These are phyloP conservation scores for Beauveria sp. DNA, from an alignment of 2,329 filamentous ascomycete species.

Conservation along the genomic window DNA sequence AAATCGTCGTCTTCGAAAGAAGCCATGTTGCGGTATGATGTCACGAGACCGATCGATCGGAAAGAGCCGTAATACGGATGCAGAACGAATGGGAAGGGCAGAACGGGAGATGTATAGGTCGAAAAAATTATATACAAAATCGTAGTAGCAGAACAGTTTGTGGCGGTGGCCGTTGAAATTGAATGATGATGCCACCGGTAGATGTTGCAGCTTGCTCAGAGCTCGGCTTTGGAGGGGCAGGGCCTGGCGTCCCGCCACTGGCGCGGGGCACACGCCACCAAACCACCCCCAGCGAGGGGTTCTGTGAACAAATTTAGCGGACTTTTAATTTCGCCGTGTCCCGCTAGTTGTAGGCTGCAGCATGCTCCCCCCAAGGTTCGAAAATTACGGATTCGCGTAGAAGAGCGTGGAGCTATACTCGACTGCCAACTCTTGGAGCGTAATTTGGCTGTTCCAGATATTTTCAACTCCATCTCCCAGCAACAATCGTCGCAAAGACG, in stretches of 20 bases:
- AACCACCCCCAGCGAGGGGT: constrained; percentile 1
- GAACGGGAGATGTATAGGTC: background rate
- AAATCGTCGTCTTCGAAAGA: constrained; percentile 11
- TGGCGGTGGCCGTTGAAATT: background rate
- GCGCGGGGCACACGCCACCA: constrained; percentile 10
- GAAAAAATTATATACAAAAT: background rate
- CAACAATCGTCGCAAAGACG: constrained; percentile 6
- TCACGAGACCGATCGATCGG: background rate
- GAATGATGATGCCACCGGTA: background rate
- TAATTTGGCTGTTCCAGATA: constrained; percentile 8
- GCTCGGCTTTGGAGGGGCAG: constrained; percentile 1
- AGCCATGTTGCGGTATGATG: constrained; percentile 9
- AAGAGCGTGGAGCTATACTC: constrained; percentile 11
- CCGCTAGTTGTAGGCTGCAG: constrained; percentile 8
- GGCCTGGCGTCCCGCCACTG: background rate
- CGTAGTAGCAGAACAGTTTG: background rate
- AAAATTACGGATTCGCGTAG: constrained; percentile 16
- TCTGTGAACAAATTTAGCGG: constrained; percentile 6
- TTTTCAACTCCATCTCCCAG: constrained; percentile 1
- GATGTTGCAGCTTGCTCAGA: background rate
- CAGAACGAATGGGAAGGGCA: no score
- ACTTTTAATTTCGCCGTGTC: constrained; percentile 12
- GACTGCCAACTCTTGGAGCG: constrained; percentile 1
- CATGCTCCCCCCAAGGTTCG: constrained; percentile 16
- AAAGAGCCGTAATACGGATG: background rate